Evolutionary conservation across 2,329 filamentous ascomycete genomes (phyloP).

Genomic region (Phyllosticta citribraziliensis): DNA sequence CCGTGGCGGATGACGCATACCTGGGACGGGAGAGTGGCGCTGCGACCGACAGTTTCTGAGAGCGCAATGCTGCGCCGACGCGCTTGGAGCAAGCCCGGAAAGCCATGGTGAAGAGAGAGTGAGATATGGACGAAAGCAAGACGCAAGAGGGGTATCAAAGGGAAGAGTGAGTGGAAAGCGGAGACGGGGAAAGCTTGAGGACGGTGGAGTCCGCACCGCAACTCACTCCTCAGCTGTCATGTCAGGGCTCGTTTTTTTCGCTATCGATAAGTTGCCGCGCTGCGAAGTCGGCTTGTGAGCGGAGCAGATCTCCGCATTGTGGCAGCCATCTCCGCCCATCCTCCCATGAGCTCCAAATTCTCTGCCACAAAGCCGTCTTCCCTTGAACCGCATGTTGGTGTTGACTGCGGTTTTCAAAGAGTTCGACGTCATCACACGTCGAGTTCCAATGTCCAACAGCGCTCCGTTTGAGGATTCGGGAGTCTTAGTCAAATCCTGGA

Average conservation of each 20-base stretch:
- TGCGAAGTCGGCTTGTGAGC: neutral
- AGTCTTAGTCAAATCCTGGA: neutral
- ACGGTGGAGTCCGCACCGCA: neutral
- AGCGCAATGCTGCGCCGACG: slow-evolving; percentile 16
- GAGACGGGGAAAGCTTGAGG: neutral
- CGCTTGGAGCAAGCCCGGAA: slow-evolving; percentile 4
- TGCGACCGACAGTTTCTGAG: neutral
- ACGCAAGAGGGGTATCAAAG: neutral
- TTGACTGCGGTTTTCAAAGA: neutral
- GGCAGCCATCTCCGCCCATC: too few species aligned
- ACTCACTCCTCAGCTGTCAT: neutral
- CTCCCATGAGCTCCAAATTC: too few species aligned
- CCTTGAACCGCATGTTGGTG: neutral
- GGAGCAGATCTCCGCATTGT: neutral
- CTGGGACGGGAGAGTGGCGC: slow-evolving; percentile 9
- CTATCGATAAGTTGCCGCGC: slow-evolving; percentile 3
- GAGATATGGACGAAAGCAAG: neutral
- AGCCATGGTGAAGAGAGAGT: slow-evolving; percentile 1
- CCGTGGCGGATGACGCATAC: slow-evolving; percentile 32
- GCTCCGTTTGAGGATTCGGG: neutral
- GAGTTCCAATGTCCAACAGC: neutral
- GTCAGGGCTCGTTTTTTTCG: neutral
- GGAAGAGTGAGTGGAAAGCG: neutral
- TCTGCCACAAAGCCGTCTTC: too few species aligned
- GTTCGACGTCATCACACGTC: neutral